A percentile compares a stretch with the other conserved stretches of the same genome.
phyloP scores from a whole-genome alignment of 768 basidiomycete species.

The Hygrocybe punicea region DNA sequence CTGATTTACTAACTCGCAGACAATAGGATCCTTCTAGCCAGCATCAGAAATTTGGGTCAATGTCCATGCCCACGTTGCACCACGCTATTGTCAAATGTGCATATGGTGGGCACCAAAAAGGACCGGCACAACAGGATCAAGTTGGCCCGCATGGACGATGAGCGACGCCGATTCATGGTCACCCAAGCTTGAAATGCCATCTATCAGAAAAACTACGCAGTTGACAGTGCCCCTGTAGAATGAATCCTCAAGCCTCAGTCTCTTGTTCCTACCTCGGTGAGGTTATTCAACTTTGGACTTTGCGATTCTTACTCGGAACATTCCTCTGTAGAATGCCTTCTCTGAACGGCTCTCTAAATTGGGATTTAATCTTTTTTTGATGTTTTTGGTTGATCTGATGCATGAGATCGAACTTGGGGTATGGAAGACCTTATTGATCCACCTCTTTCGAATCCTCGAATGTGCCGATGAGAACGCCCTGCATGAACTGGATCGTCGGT shows the following conservation, averaged over 20 bases:
- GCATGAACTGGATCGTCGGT: slow-evolving; percentile 17
- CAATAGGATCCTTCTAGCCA: too few relatives aligned
- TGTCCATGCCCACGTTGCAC: too few relatives aligned
- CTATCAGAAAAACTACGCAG: not conserved
- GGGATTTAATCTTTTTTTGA: slow-evolving; percentile 19
- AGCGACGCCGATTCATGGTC: not conserved
- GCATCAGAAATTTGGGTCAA: too few relatives aligned
- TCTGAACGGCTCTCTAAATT: not conserved
- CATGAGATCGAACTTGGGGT: slow-evolving; percentile 30
- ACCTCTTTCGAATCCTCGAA: slow-evolving; percentile 25
- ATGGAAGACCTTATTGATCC: slow-evolving; percentile 26
- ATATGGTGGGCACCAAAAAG: slow-evolving; percentile 20
- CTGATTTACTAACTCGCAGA: too few relatives aligned
- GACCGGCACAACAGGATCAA: not conserved
- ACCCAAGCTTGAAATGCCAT: not conserved
- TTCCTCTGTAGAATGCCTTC: not conserved
- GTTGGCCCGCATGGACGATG: not conserved
- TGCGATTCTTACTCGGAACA: too few relatives aligned
- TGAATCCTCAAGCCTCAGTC: not conserved
- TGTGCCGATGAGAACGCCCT: slow-evolving; percentile 6
- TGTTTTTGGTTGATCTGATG: too few relatives aligned
- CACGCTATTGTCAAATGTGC: slow-evolving; percentile 17
- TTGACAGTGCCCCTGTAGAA: slow-evolving; percentile 1
- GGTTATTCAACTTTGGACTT: too few relatives aligned
- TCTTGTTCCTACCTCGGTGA: too few relatives aligned